phyloP scores from a whole-genome alignment of 1,284 basidiomycete genomes.

The Mycena sp. region DNA sequence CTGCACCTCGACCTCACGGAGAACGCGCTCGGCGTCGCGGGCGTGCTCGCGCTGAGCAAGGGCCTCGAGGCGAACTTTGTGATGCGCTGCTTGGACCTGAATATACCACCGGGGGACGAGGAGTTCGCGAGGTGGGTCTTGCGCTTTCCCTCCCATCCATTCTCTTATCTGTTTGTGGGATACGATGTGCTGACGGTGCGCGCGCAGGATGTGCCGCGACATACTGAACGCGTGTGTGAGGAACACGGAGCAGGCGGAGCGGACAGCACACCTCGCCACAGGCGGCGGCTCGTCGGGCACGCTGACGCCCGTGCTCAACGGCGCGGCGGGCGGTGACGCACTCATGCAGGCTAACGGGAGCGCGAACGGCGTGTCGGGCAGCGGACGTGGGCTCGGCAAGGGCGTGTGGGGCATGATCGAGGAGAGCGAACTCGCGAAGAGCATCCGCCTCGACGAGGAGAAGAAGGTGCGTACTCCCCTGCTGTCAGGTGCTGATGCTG shows the following conservation, averaged over 20 bases:
- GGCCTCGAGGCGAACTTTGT: constrained; percentile 86
- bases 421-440: constrained; percentile 79
- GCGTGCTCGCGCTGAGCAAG: constrained; percentile 90
- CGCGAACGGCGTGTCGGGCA: constrained; percentile 29
- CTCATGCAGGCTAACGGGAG: constrained; percentile 4
- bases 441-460: constrained; percentile 68
- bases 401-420: constrained; percentile 85
- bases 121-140: constrained; percentile 71
- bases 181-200: too few relatives aligned
- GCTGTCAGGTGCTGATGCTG: background rate
- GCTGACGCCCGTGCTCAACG: constrained; percentile 22
- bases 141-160: too few relatives aligned
- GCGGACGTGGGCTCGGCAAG: constrained; percentile 58
- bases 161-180: too few relatives aligned
- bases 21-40: constrained; percentile 88
- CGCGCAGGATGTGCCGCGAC: constrained; percentile 67
- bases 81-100: constrained; percentile 93
- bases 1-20: constrained; percentile 90
- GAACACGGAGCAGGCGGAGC: constrained; percentile 88
- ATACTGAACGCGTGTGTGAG: constrained; percentile 87
- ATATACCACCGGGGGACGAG: constrained; percentile 90
- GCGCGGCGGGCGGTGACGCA: constrained; percentile 28
- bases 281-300: constrained; percentile 21
- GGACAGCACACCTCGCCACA: constrained; percentile 47
- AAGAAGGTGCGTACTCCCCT: constrained; percentile 57